Conservation (phyloP, 2,329 filamentous ascomycete species). For the Colletotrichum incanum region DNA sequence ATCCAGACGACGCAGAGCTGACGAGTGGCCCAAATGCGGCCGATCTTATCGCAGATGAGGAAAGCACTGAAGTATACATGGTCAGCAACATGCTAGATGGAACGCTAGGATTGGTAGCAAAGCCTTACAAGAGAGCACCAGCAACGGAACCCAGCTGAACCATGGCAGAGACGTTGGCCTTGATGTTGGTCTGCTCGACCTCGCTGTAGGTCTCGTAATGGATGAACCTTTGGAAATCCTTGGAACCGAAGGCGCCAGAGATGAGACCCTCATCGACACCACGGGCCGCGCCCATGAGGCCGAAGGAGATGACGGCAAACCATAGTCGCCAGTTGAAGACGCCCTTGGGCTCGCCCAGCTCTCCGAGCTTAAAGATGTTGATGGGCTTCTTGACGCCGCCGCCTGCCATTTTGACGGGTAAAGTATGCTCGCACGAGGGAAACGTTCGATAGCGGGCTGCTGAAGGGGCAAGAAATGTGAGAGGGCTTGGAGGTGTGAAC, state of each 20-base stretch:
- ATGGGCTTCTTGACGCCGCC: constrained; percentile 69
- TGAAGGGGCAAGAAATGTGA: background rate
- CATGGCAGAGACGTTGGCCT: constrained; percentile 85
- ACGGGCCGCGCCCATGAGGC: constrained; percentile 82
- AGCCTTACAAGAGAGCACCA: constrained; percentile 72
- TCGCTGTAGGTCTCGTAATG: constrained; percentile 67
- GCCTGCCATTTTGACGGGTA: constrained; percentile 36
- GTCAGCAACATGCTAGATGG: background rate
- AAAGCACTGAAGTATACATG: constrained; percentile 63
- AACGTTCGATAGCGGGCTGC: constrained; percentile 5
- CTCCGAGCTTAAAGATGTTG: constrained; percentile 75
- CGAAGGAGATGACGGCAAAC: constrained; percentile 83
- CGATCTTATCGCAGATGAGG: constrained; percentile 71
- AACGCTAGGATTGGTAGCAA: background rate
- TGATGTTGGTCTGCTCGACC: constrained; percentile 75
- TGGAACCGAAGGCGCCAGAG: constrained; percentile 78
- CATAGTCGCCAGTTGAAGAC: constrained; percentile 85
- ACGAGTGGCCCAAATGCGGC: constrained; percentile 75
- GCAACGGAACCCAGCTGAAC: constrained; percentile 84
- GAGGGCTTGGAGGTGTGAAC: constrained; percentile 29
- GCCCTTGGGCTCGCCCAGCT: constrained; percentile 77
- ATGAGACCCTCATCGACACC: constrained; percentile 89
- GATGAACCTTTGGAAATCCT: constrained; percentile 74
- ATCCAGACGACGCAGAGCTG: constrained; percentile 72
- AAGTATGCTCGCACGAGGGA: constrained; percentile 18